A percentile compares a stretch with the other conserved stretches of the same genome.
Conservation (phyloP, 805 yeast genomes). For the Lipomyces kockii region DNA sequence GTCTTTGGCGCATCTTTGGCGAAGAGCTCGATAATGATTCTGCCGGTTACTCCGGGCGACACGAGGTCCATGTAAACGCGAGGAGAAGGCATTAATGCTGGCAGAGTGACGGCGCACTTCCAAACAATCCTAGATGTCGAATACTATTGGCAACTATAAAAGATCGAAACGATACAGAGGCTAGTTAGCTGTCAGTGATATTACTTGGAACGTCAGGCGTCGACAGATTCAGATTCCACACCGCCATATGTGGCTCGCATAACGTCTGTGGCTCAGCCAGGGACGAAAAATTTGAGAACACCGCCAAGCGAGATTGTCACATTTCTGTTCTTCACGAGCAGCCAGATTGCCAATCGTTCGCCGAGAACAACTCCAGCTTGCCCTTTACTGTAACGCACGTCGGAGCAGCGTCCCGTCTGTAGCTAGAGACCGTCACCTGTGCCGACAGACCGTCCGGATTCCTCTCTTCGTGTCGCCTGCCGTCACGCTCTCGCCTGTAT, state of each 20-base stretch:
- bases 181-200: not conserved
- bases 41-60: conserved; percentile 25
- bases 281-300: conserved; percentile 11
- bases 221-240: not conserved
- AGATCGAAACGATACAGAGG: not conserved
- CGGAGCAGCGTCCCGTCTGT: not conserved
- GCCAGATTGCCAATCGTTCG: not conserved
- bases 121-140: not conserved
- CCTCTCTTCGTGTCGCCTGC: not conserved
- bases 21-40: conserved; percentile 30
- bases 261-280: conserved; percentile 8
- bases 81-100: conserved; percentile 18
- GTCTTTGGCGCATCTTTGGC: conserved; percentile 24
- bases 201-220: not conserved
- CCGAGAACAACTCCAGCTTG: not conserved
- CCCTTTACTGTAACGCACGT: not conserved
- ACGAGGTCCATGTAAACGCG: conserved; percentile 30
- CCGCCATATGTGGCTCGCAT: conserved; percentile 10
- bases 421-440: not conserved
- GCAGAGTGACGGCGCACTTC: not conserved
- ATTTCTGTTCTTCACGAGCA: not conserved
- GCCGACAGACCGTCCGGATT: not conserved
- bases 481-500: conserved; percentile 35
- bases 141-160: not conserved
- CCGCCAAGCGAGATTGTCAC: not conserved